phyloP scores from a whole-genome alignment of 2,329 filamentous ascomycete species.

The Penicillium hordei region DNA sequence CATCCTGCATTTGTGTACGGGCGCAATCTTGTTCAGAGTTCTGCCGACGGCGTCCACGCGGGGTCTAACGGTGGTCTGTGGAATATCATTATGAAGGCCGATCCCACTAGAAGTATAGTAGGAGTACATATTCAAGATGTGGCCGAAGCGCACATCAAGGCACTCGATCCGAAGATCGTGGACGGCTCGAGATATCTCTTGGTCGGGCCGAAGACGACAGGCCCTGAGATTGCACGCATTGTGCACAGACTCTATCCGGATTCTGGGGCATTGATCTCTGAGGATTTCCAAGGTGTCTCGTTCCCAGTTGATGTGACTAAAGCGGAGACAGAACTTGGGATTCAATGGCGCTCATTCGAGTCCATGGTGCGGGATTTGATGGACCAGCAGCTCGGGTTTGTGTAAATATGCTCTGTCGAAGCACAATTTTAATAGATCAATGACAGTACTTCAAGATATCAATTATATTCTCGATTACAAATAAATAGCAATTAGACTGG shows the following conservation, averaged over 20 bases:
- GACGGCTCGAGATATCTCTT: constrained; percentile 26
- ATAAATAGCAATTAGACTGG: neutral
- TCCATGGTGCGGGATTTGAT: constrained; percentile 22
- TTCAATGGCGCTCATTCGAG: constrained; percentile 24
- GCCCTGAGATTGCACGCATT: constrained; percentile 19
- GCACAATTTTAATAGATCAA: too few species aligned
- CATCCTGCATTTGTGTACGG: constrained; percentile 27
- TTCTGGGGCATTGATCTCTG: constrained; percentile 12
- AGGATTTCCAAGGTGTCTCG: neutral
- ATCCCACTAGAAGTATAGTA: neutral
- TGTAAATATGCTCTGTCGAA: neutral
- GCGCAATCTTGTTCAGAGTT: constrained; percentile 21
- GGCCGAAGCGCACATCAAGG: constrained; percentile 28
- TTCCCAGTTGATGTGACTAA: constrained; percentile 17
- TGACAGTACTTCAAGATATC: neutral
- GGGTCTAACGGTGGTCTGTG: constrained; percentile 19
- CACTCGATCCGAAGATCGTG: constrained; percentile 16
- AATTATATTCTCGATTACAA: neutral
- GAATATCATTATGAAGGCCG: constrained; percentile 17
- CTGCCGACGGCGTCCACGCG: constrained; percentile 11
- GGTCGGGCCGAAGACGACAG: constrained; percentile 5
- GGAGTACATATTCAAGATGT: constrained; percentile 30
- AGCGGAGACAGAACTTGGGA: constrained; percentile 24
- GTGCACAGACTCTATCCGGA: constrained; percentile 17
- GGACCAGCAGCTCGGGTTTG: constrained; percentile 23